phyloP scores from a whole-genome alignment of 1,284 basidiomycete species.

The Tylopilus sp. region DNA sequence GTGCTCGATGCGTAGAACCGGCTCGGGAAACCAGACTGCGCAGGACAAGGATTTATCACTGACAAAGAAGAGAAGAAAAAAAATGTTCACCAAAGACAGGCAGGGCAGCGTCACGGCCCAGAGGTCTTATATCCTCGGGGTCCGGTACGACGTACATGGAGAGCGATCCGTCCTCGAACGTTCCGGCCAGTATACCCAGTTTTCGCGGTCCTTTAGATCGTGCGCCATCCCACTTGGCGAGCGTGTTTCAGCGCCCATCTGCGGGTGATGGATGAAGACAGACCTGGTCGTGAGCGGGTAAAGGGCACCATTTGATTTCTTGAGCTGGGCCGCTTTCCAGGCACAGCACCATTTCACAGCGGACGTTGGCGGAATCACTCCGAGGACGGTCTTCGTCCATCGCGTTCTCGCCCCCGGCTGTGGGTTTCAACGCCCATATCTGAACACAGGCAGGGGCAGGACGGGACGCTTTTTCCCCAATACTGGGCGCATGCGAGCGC shows the following conservation, averaged over 20 bases:
- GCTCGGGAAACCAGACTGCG: slow-evolving; percentile 58
- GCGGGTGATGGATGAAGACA: not conserved
- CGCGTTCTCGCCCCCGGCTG: slow-evolving; percentile 16
- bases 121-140: slow-evolving; percentile 50
- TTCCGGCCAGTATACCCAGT: slow-evolving; percentile 77
- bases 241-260: slow-evolving; percentile 7
- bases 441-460: slow-evolving; percentile 64
- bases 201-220: slow-evolving; percentile 44
- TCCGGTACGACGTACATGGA: slow-evolving; percentile 75
- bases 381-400: slow-evolving; percentile 16
- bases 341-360: slow-evolving; percentile 75
- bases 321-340: slow-evolving; percentile 70
- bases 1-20: slow-evolving; percentile 65
- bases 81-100: slow-evolving; percentile 41
- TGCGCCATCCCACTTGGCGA: slow-evolving; percentile 18
- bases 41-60: not conserved
- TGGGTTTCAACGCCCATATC: slow-evolving; percentile 51
- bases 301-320: slow-evolving; percentile 85
- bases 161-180: slow-evolving; percentile 80
- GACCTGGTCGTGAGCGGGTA: slow-evolving; percentile 65
- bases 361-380: slow-evolving; percentile 36
- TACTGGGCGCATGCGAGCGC: slow-evolving; percentile 51
- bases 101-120: slow-evolving; percentile 23
- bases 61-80: not conserved
- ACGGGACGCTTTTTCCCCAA: slow-evolving; percentile 51